Base-by-base conservation (phyloP, 108 stramenopile genomes). In the Discostella stelligeroides region DNA sequence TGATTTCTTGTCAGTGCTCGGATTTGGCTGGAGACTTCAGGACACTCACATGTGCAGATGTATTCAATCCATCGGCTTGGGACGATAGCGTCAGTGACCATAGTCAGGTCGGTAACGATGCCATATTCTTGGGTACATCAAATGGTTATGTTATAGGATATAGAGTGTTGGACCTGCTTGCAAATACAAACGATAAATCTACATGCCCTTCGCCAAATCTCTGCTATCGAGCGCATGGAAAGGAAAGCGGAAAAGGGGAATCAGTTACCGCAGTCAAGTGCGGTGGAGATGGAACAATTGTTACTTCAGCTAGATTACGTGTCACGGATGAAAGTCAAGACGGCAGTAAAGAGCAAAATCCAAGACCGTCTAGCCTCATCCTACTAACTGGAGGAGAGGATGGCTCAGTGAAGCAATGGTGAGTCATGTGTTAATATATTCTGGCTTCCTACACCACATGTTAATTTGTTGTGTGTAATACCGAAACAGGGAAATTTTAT, bases 391-490 rank as follows among this genome's bases (percentile, higher is more conserved):
- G 87, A 37, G 83, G 83, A 41, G 73, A 72, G 24, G 83, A 86
- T 60, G 87, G 87, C 1, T 27, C 59, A 7, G 72, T 86, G 15
- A 88, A 88, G 66, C 87, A 88, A 63, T 88, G 85, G 85, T 74
- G 76, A 57, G 69, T 80, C 10, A 28, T 43, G 10, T 47, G n/a
- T 45, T 42, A 14, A 1, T 1, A 45, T 7, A 3, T 47, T 2
- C 7, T 28, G 58, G 38, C 45, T 29, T 43, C 10, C 43, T 51
- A 27, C 34, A 20, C 1, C 3, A 29, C 41, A 51, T 25, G 30
- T 34, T 30, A 8, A 14, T n/a, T 39, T 24, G 13, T 43, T 18
- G 20, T 54, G 45, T 37, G 25, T 50, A 23, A 42, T 64, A 13
- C 27, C 1, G 5, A 25, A 54, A 29, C 8, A 78, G 76, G 76